Conservation (phyloP, 2,329 filamentous ascomycete genomes). For the Diplocarpon mali region DNA sequence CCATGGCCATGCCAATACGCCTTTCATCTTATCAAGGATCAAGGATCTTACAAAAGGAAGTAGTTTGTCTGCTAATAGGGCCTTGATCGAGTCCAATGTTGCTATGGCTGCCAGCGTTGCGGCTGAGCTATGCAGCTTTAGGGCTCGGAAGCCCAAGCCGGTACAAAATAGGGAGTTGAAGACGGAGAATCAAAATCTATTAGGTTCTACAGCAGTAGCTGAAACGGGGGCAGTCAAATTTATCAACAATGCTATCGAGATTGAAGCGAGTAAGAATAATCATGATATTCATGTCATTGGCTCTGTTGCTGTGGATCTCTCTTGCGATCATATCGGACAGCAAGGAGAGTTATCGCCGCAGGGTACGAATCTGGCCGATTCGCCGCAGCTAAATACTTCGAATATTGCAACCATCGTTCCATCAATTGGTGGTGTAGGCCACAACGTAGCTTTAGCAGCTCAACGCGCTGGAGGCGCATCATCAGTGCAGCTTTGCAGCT, state of each 20-base stretch:
- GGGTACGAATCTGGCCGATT: not conserved
- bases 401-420: conserved; percentile 75
- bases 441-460: conserved; percentile 81
- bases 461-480: conserved; percentile 50
- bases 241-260: too few species aligned
- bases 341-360: conserved; percentile 29
- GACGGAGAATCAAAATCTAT: too few species aligned
- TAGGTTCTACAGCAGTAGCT: too few species aligned
- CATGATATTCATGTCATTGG: conserved; percentile 76
- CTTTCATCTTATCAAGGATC: conserved; percentile 57
- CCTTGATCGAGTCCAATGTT: conserved; percentile 57
- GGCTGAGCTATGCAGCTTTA: conserved; percentile 32
- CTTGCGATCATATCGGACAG: conserved; percentile 59
- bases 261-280: not conserved
- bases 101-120: conserved; percentile 53
- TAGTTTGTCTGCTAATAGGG: conserved; percentile 52
- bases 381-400: conserved; percentile 53
- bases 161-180: not conserved
- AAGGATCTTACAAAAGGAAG: conserved; percentile 54
- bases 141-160: not conserved
- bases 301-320: conserved; percentile 79
- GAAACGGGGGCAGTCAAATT: too few species aligned
- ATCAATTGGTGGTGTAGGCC: conserved; percentile 80
- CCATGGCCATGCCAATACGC: conserved; percentile 56
- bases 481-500: conserved; percentile 63